A percentile compares a stretch with the other conserved stretches of the same genome.
These are phyloP conservation scores for Ettlia oleoabundans DNA, from an alignment of 139 green algal genomes.

Conservation along the genomic window DNA sequence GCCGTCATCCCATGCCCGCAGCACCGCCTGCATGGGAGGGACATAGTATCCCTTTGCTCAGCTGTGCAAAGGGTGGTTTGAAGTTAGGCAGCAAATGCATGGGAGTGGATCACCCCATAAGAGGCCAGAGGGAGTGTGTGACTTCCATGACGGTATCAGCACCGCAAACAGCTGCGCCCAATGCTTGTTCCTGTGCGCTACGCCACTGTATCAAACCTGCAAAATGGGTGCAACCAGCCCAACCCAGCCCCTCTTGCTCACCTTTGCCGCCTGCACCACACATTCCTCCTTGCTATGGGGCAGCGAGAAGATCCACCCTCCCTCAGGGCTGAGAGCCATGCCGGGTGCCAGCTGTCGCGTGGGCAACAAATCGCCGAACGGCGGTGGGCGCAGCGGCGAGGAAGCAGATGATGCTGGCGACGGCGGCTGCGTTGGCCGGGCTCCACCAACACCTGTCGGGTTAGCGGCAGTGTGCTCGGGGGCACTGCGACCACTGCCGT, in stretches of 20 bases:
- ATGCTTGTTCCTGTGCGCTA: too few relatives aligned
- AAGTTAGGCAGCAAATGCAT: not conserved
- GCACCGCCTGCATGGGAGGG: conserved; percentile 60
- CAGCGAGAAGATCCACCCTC: conserved; percentile 38
- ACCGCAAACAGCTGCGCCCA: too few relatives aligned
- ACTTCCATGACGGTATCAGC: too few relatives aligned
- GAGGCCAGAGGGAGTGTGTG: too few relatives aligned
- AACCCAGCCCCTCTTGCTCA: too few relatives aligned
- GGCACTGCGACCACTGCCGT: not conserved
- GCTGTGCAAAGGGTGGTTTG: not conserved
- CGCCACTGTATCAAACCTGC: too few relatives aligned
- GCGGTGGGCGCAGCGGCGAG: not conserved
- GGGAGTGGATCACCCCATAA: too few relatives aligned
- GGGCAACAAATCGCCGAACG: not conserved
- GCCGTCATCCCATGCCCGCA: conserved; percentile 71
- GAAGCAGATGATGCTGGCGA: not conserved
- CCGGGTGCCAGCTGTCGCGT: not conserved
- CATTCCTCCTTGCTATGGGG: conserved; percentile 33
- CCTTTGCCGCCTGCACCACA: conserved; percentile 22
- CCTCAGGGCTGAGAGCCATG: conserved; percentile 24
- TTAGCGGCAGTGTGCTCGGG: too few relatives aligned
- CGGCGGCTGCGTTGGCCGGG: not conserved
- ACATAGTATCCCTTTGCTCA: not conserved
- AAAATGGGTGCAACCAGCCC: too few relatives aligned
- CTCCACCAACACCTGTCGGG: not conserved